phyloP scores from a whole-genome alignment of 495 filamentous ascomycete genomes.

The Ascobolus immersus region DNA sequence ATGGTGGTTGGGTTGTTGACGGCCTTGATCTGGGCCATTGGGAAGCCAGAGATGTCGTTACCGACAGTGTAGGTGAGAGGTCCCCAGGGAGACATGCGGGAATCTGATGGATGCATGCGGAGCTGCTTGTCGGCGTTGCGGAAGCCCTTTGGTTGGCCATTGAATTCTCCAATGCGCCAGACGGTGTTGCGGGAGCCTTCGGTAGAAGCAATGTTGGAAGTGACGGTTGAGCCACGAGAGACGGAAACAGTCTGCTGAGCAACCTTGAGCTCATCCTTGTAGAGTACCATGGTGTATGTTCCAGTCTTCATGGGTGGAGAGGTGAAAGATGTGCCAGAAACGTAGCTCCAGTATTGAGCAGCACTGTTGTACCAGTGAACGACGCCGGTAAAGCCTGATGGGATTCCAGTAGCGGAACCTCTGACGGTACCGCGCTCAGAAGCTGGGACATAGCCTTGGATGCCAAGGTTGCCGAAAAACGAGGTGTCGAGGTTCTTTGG shows the following conservation, averaged over 20 bases:
- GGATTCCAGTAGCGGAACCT: constrained; percentile 26
- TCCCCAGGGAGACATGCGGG: constrained; percentile 33
- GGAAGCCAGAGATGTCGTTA: constrained; percentile 25
- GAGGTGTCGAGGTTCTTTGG: constrained; percentile 27
- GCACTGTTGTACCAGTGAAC: constrained; percentile 38
- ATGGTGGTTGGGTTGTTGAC: constrained; percentile 38
- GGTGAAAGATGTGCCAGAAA: constrained; percentile 29
- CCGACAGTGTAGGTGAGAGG: constrained; percentile 35
- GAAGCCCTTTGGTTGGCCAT: constrained; percentile 39
- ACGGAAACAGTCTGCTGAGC: constrained; percentile 29
- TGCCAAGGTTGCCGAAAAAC: constrained; percentile 30
- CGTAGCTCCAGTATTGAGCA: constrained; percentile 38
- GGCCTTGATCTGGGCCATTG: constrained; percentile 39
- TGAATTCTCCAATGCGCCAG: constrained; percentile 38
- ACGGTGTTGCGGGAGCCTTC: constrained; percentile 25
- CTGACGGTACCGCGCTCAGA: constrained; percentile 31
- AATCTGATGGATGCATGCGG: constrained; percentile 40
- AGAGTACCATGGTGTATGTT: constrained; percentile 40
- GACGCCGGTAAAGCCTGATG: constrained; percentile 28
- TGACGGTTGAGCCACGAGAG: constrained; percentile 26
- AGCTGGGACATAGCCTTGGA: constrained; percentile 31
- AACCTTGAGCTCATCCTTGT: constrained; percentile 35
- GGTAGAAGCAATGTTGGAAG: constrained; percentile 28
- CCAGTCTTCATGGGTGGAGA: constrained; percentile 43
- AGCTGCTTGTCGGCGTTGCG: constrained; percentile 37